These are phyloP conservation scores for Inonotus hispidus DNA, from an alignment of 1,284 basidiomycete species.

Conservation along the genomic window DNA sequence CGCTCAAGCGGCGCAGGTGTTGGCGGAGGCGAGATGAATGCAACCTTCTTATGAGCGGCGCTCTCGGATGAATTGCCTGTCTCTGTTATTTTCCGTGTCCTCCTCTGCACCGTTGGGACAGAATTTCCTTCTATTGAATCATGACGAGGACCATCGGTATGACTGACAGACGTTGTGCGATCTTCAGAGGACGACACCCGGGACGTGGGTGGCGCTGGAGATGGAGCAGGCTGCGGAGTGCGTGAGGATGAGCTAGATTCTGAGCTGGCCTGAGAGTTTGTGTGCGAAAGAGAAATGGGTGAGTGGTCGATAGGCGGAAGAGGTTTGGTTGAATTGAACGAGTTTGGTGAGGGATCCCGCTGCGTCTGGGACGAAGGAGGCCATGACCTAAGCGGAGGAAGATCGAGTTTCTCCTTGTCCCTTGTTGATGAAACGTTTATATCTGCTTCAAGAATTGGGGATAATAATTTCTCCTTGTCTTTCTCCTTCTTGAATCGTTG, in stretches of 20 bases:
- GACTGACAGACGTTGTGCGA: not conserved
- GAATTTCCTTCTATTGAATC: conserved; percentile 11
- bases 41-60: conserved; percentile 68
- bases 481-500: conserved; percentile 62
- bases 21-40: conserved; percentile 73
- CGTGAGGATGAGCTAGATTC: conserved; percentile 26
- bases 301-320: conserved; percentile 49
- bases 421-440: conserved; percentile 24
- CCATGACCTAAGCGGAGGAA: conserved; percentile 53
- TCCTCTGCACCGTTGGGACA: conserved; percentile 44
- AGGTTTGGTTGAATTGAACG: conserved; percentile 56
- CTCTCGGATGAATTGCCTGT: conserved; percentile 31
- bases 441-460: conserved; percentile 24
- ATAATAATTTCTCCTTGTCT: conserved; percentile 49
- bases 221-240: not conserved
- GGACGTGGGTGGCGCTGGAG: not conserved
- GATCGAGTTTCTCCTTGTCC: conserved; percentile 59
- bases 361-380: conserved; percentile 45
- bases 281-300: conserved; percentile 31
- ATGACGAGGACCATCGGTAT: conserved; percentile 7
- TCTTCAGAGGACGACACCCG: conserved; percentile 5
- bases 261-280: conserved; percentile 27
- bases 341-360: conserved; percentile 40
- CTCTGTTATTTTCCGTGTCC: conserved; percentile 49
- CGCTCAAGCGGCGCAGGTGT: conserved; percentile 40